Conservation (phyloP, 495 filamentous ascomycete genomes). For the Penicillium steckii region DNA sequence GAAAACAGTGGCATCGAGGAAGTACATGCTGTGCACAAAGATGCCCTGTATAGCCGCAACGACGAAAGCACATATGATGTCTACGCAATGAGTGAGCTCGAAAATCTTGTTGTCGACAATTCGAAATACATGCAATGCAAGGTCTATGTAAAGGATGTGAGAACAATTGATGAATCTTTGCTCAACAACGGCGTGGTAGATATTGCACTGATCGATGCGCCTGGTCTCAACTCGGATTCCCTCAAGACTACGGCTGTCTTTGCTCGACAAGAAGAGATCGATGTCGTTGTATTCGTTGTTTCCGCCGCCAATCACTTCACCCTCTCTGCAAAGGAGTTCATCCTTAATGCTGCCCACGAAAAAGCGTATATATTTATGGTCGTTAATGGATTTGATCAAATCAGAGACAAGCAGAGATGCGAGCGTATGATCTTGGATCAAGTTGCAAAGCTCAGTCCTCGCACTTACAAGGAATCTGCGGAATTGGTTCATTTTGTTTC, state of each 20-base stretch:
- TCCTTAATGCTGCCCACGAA: constrained; percentile 89
- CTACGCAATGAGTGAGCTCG: constrained; percentile 70
- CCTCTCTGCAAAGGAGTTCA: constrained; percentile 92
- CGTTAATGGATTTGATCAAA: constrained; percentile 94
- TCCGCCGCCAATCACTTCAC: constrained; percentile 98
- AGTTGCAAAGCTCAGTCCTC: constrained; percentile 77
- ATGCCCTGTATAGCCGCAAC: constrained; percentile 75
- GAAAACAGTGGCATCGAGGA: constrained; percentile 91
- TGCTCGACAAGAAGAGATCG: constrained; percentile 95
- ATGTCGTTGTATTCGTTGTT: constrained; percentile 98
- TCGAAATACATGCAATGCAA: constrained; percentile 90
- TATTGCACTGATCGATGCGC: constrained; percentile 95
- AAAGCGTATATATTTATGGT: constrained; percentile 99
- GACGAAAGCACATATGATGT: constrained; percentile 94
- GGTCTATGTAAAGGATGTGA: constrained; percentile 90
- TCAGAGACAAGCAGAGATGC: constrained; percentile 81
- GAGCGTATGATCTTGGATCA: constrained; percentile 92
- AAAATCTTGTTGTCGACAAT: constrained; percentile 87
- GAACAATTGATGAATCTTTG: constrained; percentile 86
- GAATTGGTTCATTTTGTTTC: constrained; percentile 98
- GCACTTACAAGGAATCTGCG: constrained; percentile 86
- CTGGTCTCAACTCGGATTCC: constrained; percentile 91
- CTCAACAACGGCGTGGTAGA: constrained; percentile 98
- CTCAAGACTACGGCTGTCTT: constrained; percentile 96
- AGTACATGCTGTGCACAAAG: constrained; percentile 89